phyloP scores from a whole-genome alignment of 306 rosid genomes.

The Prunus kanzakura region DNA sequence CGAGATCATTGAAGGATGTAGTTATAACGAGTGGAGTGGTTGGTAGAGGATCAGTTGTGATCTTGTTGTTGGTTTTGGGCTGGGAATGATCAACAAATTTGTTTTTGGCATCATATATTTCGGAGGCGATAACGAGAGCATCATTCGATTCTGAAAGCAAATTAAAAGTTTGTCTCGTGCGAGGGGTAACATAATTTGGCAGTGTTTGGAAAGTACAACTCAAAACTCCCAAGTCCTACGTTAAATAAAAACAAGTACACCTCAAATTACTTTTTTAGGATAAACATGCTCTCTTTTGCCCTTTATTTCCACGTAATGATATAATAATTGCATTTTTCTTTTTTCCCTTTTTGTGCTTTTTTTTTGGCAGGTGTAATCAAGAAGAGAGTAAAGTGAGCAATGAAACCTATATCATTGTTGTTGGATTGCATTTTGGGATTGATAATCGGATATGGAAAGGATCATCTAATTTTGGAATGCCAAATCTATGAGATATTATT shows the following conservation, averaged over 20 bases:
- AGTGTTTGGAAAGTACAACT: not conserved
- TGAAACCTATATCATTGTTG: not conserved
- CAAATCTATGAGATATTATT: not conserved
- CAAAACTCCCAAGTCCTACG: no score
- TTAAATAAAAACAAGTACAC: not conserved
- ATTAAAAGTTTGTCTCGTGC: not conserved
- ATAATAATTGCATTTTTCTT: not conserved
- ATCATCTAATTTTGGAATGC: not conserved
- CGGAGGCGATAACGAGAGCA: not conserved
- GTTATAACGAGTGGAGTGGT: not conserved
- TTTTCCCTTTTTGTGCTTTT: not conserved
- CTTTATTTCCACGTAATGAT: not conserved
- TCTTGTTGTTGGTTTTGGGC: not conserved
- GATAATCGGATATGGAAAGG: not conserved
- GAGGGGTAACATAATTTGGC: not conserved
- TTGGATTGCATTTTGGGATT: not conserved
- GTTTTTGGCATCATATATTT: not conserved
- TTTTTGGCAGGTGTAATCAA: no score
- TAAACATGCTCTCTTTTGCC: not conserved
- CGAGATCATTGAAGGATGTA: not conserved
- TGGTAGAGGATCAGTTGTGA: not conserved
- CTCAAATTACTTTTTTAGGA: not conserved
- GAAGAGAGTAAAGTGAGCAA: not conserved
- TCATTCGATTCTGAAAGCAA: no score
- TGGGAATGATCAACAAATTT: not conserved